A percentile compares a stretch with the other conserved stretches of the same genome.
These are phyloP conservation scores for Rosa hybrid DNA, from an alignment of 331 rosid species.

Conservation along the genomic window DNA sequence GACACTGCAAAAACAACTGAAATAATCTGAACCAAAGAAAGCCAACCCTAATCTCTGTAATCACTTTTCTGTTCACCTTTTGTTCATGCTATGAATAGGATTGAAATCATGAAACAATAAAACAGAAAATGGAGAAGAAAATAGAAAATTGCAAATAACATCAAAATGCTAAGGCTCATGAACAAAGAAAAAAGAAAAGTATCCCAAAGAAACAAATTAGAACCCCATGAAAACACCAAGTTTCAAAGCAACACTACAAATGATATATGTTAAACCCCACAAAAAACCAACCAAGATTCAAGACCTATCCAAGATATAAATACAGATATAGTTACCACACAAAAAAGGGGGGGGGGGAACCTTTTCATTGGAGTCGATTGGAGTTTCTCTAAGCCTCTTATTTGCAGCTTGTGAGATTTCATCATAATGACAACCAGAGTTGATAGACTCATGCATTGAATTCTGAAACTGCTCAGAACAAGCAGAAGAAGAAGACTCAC, in stretches of 20 bases:
- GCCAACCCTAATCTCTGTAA: neutral
- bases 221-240: neutral
- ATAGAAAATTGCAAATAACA: neutral
- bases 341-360: neutral
- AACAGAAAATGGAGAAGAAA: neutral
- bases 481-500: conserved; percentile 6
- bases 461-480: neutral
- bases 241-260: neutral
- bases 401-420: conserved; percentile 21
- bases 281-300: neutral
- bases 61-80: neutral
- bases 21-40: neutral
- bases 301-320: neutral
- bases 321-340: neutral
- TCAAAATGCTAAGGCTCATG: neutral
- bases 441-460: neutral
- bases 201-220: neutral
- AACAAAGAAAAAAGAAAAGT: neutral
- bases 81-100: neutral
- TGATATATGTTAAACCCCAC: neutral
- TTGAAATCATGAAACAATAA: neutral
- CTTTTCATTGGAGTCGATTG: conserved; percentile 6
- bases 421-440: neutral
- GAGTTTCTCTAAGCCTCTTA: conserved; percentile 16
- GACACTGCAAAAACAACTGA: neutral